A percentile compares a stretch with the other conserved stretches of the same genome.
These are phyloP conservation scores for Fusarium illudens DNA, from an alignment of 2,329 filamentous ascomycete genomes.

Conservation along the genomic window DNA sequence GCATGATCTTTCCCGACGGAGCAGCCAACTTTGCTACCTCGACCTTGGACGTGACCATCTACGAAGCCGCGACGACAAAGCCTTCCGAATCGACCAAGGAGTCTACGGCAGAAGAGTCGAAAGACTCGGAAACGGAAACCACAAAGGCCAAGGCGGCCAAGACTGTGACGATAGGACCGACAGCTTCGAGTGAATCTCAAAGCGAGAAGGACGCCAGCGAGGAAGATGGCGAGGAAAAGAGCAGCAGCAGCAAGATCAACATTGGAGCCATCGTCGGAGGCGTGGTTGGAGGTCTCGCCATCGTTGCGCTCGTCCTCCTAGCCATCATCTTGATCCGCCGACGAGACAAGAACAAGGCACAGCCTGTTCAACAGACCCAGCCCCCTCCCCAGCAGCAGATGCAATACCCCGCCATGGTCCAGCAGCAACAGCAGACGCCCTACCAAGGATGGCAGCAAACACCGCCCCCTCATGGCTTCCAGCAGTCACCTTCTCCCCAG, in stretches of 20 bases:
- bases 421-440: slow-evolving; percentile 18
- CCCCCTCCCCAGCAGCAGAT: slow-evolving; percentile 13
- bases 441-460: slow-evolving; percentile 21
- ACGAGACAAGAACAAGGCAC: slow-evolving; percentile 16
- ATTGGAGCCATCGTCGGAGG: slow-evolving; percentile 26
- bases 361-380: not conserved
- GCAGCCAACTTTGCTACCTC: not conserved
- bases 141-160: not conserved
- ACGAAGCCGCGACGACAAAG: slow-evolving; percentile 3
- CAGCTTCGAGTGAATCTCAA: not conserved
- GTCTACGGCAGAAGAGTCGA: not conserved
- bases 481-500: slow-evolving; percentile 3
- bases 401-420: slow-evolving; percentile 4
- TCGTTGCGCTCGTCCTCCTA: slow-evolving; percentile 12
- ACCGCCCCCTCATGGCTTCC: not conserved
- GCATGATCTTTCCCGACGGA: slow-evolving; percentile 9
- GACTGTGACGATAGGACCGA: not conserved
- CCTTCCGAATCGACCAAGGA: slow-evolving; percentile 1
- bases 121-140: not conserved
- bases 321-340: slow-evolving; percentile 23
- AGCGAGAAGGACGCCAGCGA: not conserved
- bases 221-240: not conserved
- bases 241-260: not conserved
- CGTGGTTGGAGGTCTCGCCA: slow-evolving; percentile 22
- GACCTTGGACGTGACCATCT: slow-evolving; percentile 7